These are phyloP conservation scores for Huntiella savannae DNA, from an alignment of 2,329 filamentous ascomycete species.

Conservation along the genomic window DNA sequence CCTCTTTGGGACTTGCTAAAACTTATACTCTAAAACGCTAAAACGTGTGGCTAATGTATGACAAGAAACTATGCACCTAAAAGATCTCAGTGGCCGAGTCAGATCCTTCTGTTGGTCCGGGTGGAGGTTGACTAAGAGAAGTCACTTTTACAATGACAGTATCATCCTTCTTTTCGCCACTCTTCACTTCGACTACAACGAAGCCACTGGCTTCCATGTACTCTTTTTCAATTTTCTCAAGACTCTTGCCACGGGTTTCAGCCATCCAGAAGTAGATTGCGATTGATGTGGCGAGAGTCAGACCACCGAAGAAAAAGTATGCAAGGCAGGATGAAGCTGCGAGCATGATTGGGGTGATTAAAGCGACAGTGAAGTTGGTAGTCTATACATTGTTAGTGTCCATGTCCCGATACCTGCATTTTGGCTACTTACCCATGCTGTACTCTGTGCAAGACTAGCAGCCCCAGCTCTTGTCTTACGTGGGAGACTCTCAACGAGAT, in stretches of 20 bases:
- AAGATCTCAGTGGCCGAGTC: too few species aligned
- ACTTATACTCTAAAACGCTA: too few species aligned
- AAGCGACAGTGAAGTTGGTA: constrained; percentile 26
- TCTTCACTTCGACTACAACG: not conserved
- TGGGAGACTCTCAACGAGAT: constrained; percentile 36
- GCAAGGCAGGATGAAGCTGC: constrained; percentile 22
- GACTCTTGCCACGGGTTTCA: constrained; percentile 23
- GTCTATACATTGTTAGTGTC: constrained; percentile 14
- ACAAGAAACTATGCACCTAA: too few species aligned
- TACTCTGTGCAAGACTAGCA: constrained; percentile 32
- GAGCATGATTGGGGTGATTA: constrained; percentile 24
- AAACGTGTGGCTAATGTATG: too few species aligned
- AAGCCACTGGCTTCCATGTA: not conserved
- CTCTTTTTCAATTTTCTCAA: constrained; percentile 20
- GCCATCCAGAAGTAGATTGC: constrained; percentile 23
- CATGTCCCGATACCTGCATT: not conserved
- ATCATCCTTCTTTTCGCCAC: not conserved
- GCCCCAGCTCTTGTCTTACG: constrained; percentile 33
- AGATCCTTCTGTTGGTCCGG: too few species aligned
- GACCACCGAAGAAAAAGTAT: constrained; percentile 27
- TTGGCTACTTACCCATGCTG: constrained; percentile 27
- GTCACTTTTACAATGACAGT: not conserved
- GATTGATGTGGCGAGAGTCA: constrained; percentile 20
- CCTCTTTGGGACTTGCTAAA: too few species aligned
- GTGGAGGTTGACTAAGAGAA: too few species aligned